These are phyloP conservation scores for Mortierella sp. DNA, from an alignment of 371 early-diverging fungal genomes.

Conservation along the genomic window DNA sequence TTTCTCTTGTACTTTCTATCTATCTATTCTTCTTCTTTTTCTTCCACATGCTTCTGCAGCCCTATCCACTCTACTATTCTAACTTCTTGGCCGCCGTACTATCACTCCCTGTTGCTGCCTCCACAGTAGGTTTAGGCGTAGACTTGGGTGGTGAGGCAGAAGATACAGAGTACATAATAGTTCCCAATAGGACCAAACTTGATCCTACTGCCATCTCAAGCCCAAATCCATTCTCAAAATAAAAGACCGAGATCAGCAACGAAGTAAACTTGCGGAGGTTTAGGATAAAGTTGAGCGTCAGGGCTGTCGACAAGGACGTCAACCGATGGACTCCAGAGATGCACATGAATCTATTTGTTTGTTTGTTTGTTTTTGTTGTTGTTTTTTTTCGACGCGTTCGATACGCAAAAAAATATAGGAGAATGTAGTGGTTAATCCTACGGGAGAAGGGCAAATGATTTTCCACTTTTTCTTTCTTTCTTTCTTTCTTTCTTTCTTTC, in stretches of 20 bases:
- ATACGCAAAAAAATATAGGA: not conserved
- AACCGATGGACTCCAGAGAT: constrained; percentile 89
- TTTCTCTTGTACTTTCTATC: not conserved
- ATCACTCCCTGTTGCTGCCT: no score
- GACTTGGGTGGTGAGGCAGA: constrained; percentile 10
- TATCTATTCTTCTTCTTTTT: not conserved
- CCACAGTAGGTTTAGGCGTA: no score
- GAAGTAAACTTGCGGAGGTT: constrained; percentile 88
- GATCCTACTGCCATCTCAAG: constrained; percentile 74
- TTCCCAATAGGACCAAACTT: constrained; percentile 79
- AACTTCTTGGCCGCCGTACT: not conserved
- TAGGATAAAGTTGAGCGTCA: constrained; percentile 88
- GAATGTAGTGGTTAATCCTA: not conserved
- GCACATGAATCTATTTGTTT: constrained; percentile 73
- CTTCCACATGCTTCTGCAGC: not conserved
- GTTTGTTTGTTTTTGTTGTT: no score
- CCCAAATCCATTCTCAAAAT: constrained; percentile 83
- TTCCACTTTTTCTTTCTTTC: not conserved
- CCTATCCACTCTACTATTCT: not conserved
- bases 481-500: not conserved
- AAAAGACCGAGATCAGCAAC: constrained; percentile 82
- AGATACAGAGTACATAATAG: constrained; percentile 72
- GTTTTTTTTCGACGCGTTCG: no score
- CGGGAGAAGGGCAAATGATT: not conserved
- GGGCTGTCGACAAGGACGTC: constrained; percentile 78